Evolutionary conservation across 106 monocot genomes (phyloP).

Genomic region (Dactylorhiza incarnata): DNA sequence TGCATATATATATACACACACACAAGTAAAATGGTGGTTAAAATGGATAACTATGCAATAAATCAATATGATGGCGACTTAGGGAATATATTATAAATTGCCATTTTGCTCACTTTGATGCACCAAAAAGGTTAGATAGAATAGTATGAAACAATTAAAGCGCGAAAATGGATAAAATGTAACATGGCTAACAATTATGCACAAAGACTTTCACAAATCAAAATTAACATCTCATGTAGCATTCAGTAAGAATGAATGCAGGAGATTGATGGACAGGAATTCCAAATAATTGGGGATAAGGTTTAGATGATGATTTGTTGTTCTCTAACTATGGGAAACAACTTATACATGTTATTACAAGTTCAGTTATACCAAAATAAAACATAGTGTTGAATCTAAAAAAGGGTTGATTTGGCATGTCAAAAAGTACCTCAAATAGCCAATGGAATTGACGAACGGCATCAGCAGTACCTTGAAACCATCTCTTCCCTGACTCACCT

Average conservation of each 20-base stretch:
- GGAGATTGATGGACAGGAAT: not conserved
- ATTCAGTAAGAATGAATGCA: not conserved
- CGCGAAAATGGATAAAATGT: not conserved
- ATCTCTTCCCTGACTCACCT: constrained; percentile 67
- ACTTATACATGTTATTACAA: not conserved
- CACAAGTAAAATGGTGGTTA: no score
- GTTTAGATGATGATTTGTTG: not conserved
- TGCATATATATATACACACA: no score
- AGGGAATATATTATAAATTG: no score
- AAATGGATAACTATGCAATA: no score
- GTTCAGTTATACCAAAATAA: not conserved
- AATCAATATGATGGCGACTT: no score
- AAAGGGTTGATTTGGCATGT: not conserved
- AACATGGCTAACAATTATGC: not conserved
- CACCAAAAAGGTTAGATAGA: not conserved
- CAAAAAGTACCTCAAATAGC: constrained; percentile 71
- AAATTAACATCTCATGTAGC: not conserved
- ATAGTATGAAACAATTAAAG: not conserved
- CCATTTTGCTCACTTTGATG: not conserved
- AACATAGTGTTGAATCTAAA: not conserved
- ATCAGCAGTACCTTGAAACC: constrained; percentile 94
- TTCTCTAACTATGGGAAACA: not conserved
- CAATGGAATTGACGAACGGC: constrained; percentile 92
- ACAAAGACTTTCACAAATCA: not conserved
- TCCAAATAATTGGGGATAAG: not conserved